Evolutionary conservation across 768 basidiomycete species (phyloP).

Genomic region (Kwoniella europaea): DNA sequence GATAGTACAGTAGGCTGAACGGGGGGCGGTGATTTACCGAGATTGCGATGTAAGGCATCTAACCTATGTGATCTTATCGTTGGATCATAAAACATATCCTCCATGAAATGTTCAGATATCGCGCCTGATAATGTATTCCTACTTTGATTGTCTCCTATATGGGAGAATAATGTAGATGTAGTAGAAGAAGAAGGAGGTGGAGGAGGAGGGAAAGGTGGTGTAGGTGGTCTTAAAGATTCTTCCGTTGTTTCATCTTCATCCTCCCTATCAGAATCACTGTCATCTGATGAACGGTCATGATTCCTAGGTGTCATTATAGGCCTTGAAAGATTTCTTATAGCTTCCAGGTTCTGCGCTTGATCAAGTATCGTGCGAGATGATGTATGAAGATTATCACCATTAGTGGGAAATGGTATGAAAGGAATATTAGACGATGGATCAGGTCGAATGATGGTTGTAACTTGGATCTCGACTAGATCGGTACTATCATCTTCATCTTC

Average conservation of each 20-base stretch:
- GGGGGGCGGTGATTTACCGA: background rate
- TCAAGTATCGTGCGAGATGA: background rate
- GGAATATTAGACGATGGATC: background rate
- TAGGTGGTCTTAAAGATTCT: background rate
- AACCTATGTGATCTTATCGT: constrained; percentile 13
- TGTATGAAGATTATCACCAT: background rate
- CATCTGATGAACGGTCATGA: background rate
- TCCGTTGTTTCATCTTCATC: background rate
- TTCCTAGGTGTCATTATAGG: background rate
- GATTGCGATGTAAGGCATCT: constrained; percentile 8
- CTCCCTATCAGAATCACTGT: background rate
- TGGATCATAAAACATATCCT: constrained; percentile 10
- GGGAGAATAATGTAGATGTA: too few relatives aligned
- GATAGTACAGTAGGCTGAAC: too few relatives aligned
- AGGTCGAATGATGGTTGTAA: background rate
- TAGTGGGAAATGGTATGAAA: background rate
- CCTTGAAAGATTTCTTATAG: constrained; percentile 1
- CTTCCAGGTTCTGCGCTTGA: background rate
- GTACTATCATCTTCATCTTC: background rate
- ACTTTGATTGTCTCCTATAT: too few relatives aligned
- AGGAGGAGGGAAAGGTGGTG: background rate
- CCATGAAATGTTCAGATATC: constrained; percentile 10
- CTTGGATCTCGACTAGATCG: background rate
- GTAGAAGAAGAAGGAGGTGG: background rate
- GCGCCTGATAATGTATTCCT: background rate